phyloP scores from a whole-genome alignment of 2,329 filamentous ascomycete species.

The Scedosporium dehoogii region DNA sequence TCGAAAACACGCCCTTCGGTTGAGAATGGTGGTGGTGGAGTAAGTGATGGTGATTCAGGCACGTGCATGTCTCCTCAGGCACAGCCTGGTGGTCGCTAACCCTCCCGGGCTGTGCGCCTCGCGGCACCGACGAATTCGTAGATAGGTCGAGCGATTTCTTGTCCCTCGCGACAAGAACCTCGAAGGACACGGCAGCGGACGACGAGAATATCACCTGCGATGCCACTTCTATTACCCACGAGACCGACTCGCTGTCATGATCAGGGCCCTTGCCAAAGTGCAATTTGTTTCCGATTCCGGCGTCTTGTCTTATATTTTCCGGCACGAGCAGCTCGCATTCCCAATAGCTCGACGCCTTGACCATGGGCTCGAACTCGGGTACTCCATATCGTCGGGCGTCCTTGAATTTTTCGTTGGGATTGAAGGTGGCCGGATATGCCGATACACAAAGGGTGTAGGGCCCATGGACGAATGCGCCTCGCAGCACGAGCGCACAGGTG shows the following conservation, averaged over 20 bases:
- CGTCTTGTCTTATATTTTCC: slow-evolving; percentile 61
- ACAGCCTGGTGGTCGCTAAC: slow-evolving; percentile 68
- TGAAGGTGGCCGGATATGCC: slow-evolving; percentile 73
- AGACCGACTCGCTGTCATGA: slow-evolving; percentile 48
- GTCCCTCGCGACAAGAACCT: slow-evolving; percentile 77
- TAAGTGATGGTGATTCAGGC: slow-evolving; percentile 39
- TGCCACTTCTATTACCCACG: slow-evolving; percentile 84
- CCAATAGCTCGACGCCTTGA: slow-evolving; percentile 90
- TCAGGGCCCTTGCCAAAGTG: slow-evolving; percentile 34
- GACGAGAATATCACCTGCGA: slow-evolving; percentile 92
- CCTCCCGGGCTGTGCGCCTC: slow-evolving; percentile 55
- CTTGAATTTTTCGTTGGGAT: slow-evolving; percentile 70
- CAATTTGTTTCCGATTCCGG: slow-evolving; percentile 31
- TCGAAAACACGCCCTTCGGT: slow-evolving; percentile 71
- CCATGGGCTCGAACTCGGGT: slow-evolving; percentile 89
- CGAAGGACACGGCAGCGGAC: slow-evolving; percentile 78
- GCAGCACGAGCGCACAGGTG: slow-evolving; percentile 77
- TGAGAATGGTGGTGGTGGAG: slow-evolving; percentile 52
- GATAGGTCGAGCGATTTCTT: slow-evolving; percentile 68
- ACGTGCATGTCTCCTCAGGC: slow-evolving; percentile 33
- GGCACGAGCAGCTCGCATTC: slow-evolving; percentile 71
- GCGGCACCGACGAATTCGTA: slow-evolving; percentile 30
- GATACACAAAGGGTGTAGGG: slow-evolving; percentile 86
- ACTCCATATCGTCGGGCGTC: slow-evolving; percentile 61
- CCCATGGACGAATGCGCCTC: slow-evolving; percentile 92